phyloP scores from a whole-genome alignment of 2,329 filamentous ascomycete species.

The Aspergillus viridinutans region DNA sequence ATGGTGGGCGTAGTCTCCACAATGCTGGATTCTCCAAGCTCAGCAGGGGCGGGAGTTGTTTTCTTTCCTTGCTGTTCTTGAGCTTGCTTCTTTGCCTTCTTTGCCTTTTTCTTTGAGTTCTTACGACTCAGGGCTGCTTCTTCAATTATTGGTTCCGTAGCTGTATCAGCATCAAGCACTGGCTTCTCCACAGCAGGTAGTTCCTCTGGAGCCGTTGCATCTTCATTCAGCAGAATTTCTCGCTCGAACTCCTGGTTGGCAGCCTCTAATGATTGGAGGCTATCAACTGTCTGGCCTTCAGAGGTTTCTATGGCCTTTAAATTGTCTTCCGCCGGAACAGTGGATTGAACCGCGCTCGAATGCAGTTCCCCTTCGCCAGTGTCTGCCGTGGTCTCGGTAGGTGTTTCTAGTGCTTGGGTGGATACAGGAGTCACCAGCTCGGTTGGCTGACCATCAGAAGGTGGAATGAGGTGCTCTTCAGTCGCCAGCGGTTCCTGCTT shows the following conservation, averaged over 20 bases:
- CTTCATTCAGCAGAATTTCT: not conserved
- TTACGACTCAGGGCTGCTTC: slow-evolving; percentile 7
- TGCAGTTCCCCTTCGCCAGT: not conserved
- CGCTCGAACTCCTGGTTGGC: not conserved
- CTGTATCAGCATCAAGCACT: not conserved
- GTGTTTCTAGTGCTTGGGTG: not conserved
- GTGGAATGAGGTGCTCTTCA: not conserved
- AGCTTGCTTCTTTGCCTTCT: slow-evolving; percentile 18
- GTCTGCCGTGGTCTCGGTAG: not conserved
- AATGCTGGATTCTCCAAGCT: not conserved
- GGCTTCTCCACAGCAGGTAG: not conserved
- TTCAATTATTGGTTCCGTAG: slow-evolving; percentile 2
- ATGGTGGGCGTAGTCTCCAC: not conserved
- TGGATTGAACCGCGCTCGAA: not conserved
- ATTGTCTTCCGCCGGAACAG: not conserved
- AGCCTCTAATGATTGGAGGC: not conserved
- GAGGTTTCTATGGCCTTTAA: not conserved
- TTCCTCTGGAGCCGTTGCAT: not conserved
- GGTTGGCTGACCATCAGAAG: not conserved
- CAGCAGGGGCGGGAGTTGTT: not conserved
- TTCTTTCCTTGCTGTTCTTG: slow-evolving; percentile 6
- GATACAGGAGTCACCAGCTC: not conserved
- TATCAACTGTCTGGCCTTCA: not conserved
- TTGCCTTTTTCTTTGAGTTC: slow-evolving; percentile 19
- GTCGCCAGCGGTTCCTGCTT: not conserved